A percentile compares a stretch with the other conserved stretches of the same genome.
Evolutionary conservation across 1,139 yeast genomes (phyloP).

Genomic region (Geotrichum klebahnii): DNA sequence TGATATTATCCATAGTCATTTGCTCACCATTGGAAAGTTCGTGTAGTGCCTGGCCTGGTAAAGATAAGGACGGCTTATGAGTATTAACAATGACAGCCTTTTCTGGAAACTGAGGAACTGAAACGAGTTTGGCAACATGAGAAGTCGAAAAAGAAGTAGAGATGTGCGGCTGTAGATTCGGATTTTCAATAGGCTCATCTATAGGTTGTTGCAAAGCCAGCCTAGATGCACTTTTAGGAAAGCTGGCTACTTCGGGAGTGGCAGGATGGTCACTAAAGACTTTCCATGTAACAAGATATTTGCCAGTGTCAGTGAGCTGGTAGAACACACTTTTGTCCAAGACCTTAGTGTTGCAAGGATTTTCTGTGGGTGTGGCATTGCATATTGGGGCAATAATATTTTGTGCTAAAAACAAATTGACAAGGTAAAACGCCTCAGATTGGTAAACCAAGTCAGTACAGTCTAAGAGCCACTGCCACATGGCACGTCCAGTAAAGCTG

Average conservation of each 20-base stretch:
- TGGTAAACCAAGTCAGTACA: conserved; percentile 67
- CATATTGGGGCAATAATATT: conserved; percentile 45
- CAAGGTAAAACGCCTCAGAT: conserved; percentile 60
- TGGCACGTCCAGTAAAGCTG: conserved; percentile 69
- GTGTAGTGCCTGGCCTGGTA: too few relatives aligned
- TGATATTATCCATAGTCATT: too few relatives aligned
- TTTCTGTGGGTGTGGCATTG: conserved; percentile 1
- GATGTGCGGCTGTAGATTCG: too few relatives aligned
- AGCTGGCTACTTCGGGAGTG: conserved; percentile 2
- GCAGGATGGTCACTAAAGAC: conserved; percentile 2
- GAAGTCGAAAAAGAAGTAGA: too few relatives aligned
- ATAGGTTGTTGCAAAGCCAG: neutral
- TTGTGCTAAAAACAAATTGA: conserved; percentile 51
- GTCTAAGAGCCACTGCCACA: conserved; percentile 84
- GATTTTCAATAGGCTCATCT: neutral
- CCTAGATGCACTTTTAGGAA: neutral
- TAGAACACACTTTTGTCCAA: conserved; percentile 25
- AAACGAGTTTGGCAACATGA: too few relatives aligned
- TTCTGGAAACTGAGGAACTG: too few relatives aligned
- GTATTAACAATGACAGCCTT: too few relatives aligned
- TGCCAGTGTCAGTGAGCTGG: conserved; percentile 27
- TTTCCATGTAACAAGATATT: conserved; percentile 10
- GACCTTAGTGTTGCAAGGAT: neutral
- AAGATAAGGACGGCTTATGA: too few relatives aligned
- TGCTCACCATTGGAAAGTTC: too few relatives aligned